Percentiles rank a stretch among this genome's conserved stretches.
Conservation (phyloP, 2,329 filamentous ascomycete genomes). For the Leptographium galeiforme region DNA sequence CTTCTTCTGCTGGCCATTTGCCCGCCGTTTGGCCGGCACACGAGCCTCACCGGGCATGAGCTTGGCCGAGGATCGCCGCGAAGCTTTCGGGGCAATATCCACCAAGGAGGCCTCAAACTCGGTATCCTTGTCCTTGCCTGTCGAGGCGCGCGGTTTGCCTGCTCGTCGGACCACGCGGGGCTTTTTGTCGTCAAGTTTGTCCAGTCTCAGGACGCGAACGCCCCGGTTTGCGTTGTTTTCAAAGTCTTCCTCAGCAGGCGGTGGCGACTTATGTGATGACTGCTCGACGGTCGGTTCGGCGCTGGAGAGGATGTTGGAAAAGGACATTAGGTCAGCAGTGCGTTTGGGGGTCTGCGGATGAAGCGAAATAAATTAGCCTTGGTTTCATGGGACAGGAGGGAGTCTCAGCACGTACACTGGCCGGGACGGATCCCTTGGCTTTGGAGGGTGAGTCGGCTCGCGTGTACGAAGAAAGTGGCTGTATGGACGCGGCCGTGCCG, state of each 20-base stretch:
- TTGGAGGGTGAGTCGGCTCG: conserved; percentile 27
- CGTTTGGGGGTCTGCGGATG: conserved; percentile 51
- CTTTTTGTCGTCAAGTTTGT: conserved; percentile 12
- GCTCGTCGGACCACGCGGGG: conserved; percentile 6
- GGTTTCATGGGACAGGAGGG: neutral
- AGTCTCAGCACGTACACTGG: conserved; percentile 20
- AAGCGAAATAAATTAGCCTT: conserved; percentile 4
- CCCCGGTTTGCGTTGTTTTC: conserved; percentile 5
- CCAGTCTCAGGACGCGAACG: conserved; percentile 11
- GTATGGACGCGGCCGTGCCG: conserved; percentile 19
- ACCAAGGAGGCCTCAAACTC: conserved; percentile 24
- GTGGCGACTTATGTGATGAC: conserved; percentile 32
- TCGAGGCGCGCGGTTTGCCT: conserved; percentile 9
- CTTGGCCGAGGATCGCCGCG: conserved; percentile 37
- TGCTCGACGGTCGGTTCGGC: conserved; percentile 49
- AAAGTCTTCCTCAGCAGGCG: conserved; percentile 8
- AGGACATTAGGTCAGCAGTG: conserved; percentile 80
- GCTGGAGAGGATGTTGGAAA: conserved; percentile 84
- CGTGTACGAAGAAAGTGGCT: conserved; percentile 20
- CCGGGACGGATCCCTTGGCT: conserved; percentile 25
- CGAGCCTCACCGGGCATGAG: conserved; percentile 26
- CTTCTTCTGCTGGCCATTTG: conserved; percentile 43
- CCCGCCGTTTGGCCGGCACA: conserved; percentile 42
- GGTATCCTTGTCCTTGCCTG: conserved; percentile 30
- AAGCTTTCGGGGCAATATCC: conserved; percentile 24